These are phyloP conservation scores for Hypoxylon sp. DNA, from an alignment of 2,329 filamentous ascomycete species.

Conservation along the genomic window DNA sequence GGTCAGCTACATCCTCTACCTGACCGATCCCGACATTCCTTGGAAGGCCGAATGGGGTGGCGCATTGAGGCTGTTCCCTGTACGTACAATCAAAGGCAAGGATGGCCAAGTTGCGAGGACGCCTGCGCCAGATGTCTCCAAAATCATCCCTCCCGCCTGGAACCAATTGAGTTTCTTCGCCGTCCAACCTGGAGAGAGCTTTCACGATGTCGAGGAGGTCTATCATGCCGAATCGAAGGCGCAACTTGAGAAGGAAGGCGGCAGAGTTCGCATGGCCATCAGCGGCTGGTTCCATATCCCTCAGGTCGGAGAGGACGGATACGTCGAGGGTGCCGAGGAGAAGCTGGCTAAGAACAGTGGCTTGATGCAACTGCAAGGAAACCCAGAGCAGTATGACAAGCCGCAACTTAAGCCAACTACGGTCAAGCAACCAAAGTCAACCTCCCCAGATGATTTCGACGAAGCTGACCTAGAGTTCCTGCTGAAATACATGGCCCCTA, in stretches of 20 bases:
- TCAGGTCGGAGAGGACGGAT: conserved; percentile 92
- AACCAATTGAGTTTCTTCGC: conserved; percentile 99
- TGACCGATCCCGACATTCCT: conserved; percentile 88
- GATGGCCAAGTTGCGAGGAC: conserved; percentile 80
- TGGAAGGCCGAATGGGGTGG: conserved; percentile 96
- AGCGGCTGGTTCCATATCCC: conserved; percentile 99
- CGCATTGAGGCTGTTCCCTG: conserved; percentile 86
- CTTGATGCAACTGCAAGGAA: conserved; percentile 89
- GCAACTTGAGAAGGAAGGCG: conserved; percentile 73
- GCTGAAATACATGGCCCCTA: conserved; percentile 87
- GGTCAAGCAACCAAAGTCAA: conserved; percentile 52
- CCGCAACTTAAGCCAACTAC: conserved; percentile 70
- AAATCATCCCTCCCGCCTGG: conserved; percentile 92
- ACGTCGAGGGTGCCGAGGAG: conserved; percentile 86
- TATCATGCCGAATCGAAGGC: conserved; percentile 73
- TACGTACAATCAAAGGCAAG: conserved; percentile 68
- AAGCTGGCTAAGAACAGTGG: conserved; percentile 89
- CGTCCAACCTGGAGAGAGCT: conserved; percentile 97
- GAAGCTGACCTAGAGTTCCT: conserved; percentile 88
- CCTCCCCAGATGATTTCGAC: conserved; percentile 67
- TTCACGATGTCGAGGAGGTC: conserved; percentile 98
- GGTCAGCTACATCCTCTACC: conserved; percentile 96
- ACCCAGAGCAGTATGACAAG: conserved; percentile 87
- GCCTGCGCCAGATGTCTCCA: conserved; percentile 78
- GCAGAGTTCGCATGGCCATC: conserved; percentile 92